Evolutionary conservation across 768 basidiomycete species (phyloP), one percentile per base, ranked within the genome.

Genomic region (Psilocybe cyanescens): DNA sequence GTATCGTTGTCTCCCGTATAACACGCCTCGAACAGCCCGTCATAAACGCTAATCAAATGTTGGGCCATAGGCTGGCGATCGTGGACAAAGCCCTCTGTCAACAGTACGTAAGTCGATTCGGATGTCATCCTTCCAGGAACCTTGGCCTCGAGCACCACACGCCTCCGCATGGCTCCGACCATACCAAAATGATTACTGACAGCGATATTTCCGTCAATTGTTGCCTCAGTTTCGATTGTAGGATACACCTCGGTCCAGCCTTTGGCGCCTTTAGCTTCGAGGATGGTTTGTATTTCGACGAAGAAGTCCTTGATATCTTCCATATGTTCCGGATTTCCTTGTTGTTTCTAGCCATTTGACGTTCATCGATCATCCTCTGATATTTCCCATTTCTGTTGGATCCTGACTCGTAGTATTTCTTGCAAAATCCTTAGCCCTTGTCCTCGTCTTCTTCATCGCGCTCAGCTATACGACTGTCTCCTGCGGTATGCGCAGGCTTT

Each of bases 1-100:
- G 75, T 80, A 19, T 73, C 80, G 55, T 83, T 81, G 67, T 86
- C 78, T 1, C 87, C 86, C 2, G 68, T 65, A 68, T 77, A 83
- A 64, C 81, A 84, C 2, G 86, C 87, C 64, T 86, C 84, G 64
- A 75, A 87, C 0, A 88, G 76, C 60, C 84, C 81, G 53, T 86
- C 80, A 66, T 87, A 88, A 2, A 67, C 60, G 16, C 70, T 58
- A 19, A 71, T 71, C 51, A 78, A 64, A 62, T 76, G 74, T n/a
- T 69, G 55, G 0, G 77, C 73, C 5, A 81, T 74, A 47, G 65
- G 59, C 50, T 70, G 59, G 59, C 71, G 62, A 68, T 73, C 59
- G 68, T 67, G 74, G 8, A 11, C 11, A 19, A 16, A 9, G 50
- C 29, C 8, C 33, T 37, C 7, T 41, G 35, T 14, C 56, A 33